Base-by-base conservation (phyloP, 1,139 yeast species). In the Candida gigantensis region DNA sequence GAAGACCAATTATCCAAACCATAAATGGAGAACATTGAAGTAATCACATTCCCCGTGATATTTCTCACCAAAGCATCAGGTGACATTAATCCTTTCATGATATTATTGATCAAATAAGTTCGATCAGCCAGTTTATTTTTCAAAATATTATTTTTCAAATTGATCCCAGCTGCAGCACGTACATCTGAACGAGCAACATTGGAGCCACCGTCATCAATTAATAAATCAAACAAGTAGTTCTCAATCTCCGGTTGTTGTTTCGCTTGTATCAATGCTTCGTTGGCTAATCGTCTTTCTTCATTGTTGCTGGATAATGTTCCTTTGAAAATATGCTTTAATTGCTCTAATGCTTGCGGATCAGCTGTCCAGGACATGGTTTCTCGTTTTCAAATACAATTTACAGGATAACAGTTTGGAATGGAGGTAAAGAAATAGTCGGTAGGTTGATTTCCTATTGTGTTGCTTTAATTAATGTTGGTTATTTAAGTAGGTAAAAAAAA, bases 41-140 rank as follows among this genome's bases (percentile, higher is more conserved):
- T 86, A 36, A 92, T 81, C 36, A 89, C 95, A 53, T 83, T 90
- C 30, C 97, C 96, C 10, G 96, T 82, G 43, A 90, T 87, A 53
- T 86, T 88, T 44, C 96, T 74, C 17, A 90, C 86, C 52, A 86
- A 65, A 13, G 67, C 58, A 43, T 79, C 79, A 1, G 64, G 52
- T 39, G 79, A 85, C 34, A 76, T 58, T 35, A 92, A 69, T 1
- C 97, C 98, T 37, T 72, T 71, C 25, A 87, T 62, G 17, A 89
- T 71, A 47, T 80, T 69, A n/a, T 71, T 64, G 49, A 85, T 71
- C 20, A 89, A 65, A 52, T 81, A 84, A 14, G 63, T 65, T 41
- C 80, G 66, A 31, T 73, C 62, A 46, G 58, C 50, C 42, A 55
- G 46, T 39, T 58, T 46, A 42, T 51, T 44, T 31, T 65, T 60